Conservation (phyloP, 441 rosid genomes). For the Eutrema salsugineum region DNA sequence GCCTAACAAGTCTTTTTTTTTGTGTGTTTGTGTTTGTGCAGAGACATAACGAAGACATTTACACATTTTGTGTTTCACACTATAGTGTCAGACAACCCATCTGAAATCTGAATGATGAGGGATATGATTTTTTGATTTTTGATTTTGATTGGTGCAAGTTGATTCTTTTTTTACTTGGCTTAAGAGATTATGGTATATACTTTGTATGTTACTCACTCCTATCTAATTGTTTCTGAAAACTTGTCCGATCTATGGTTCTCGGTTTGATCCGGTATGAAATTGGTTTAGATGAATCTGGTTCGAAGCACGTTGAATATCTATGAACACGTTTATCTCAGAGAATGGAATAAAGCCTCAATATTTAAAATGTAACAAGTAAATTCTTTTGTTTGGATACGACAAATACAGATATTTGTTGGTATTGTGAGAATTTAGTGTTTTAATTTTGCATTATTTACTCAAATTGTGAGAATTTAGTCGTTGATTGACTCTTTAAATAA, state of each 20-base stretch:
- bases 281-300: not conserved
- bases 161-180: not conserved
- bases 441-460: no score
- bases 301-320: no score
- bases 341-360: not conserved
- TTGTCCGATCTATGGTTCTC: not conserved
- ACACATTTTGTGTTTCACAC: conserved; percentile 66
- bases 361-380: not conserved
- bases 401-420: not conserved
- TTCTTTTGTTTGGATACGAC: not conserved
- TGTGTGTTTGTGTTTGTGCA: conserved; percentile 22
- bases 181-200: not conserved
- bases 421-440: no score
- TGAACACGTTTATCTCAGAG: no score
- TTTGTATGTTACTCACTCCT: not conserved
- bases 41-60: conserved; percentile 59
- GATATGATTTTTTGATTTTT: conserved; percentile 11
- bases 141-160: not conserved
- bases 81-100: conserved; percentile 28
- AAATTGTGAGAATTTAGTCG: no score
- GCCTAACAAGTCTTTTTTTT: not conserved
- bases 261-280: not conserved
- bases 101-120: not conserved
- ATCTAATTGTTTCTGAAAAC: not conserved
- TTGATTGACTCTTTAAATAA: not conserved